These are phyloP conservation scores for Oryza glumipatula DNA, from an alignment of 176 grass and related monocot species.

Conservation along the genomic window DNA sequence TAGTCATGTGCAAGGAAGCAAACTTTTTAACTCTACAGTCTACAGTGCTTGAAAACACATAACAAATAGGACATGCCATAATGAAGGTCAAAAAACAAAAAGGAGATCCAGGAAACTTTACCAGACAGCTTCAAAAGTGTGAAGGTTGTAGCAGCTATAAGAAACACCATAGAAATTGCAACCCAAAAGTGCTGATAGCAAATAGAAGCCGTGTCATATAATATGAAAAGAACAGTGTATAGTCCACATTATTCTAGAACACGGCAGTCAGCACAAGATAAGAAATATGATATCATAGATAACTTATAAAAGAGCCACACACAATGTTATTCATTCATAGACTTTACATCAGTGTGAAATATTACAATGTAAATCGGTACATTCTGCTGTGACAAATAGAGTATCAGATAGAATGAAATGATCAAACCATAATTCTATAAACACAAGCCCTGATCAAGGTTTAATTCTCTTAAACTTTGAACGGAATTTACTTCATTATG, in stretches of 20 bases:
- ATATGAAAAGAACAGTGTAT: constrained; percentile 30
- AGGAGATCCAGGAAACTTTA: constrained; percentile 45
- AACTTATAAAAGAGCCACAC: not conserved
- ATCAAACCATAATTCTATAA: constrained; percentile 5
- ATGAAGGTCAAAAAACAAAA: not conserved
- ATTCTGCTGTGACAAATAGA: constrained; percentile 22
- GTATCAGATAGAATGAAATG: constrained; percentile 25
- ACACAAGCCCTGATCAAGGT: not conserved
- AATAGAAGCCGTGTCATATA: constrained; percentile 33
- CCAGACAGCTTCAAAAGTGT: constrained; percentile 87
- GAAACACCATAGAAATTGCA: constrained; percentile 97
- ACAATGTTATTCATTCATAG: not conserved
- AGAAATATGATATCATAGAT: constrained; percentile 15
- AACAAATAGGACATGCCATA: not conserved
- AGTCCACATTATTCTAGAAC: not conserved
- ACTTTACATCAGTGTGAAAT: not conserved
- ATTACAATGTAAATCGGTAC: not conserved
- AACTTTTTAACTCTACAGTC: not conserved
- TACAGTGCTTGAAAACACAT: not conserved
- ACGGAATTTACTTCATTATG: not conserved
- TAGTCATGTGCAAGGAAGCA: not conserved
- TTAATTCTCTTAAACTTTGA: constrained; percentile 6
- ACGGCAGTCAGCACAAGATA: not conserved
- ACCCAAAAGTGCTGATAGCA: constrained; percentile 91
- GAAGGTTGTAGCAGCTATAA: constrained; percentile 85